These are phyloP conservation scores for Syzygium oleosum DNA, from an alignment of 345 rosid species.

Conservation along the genomic window DNA sequence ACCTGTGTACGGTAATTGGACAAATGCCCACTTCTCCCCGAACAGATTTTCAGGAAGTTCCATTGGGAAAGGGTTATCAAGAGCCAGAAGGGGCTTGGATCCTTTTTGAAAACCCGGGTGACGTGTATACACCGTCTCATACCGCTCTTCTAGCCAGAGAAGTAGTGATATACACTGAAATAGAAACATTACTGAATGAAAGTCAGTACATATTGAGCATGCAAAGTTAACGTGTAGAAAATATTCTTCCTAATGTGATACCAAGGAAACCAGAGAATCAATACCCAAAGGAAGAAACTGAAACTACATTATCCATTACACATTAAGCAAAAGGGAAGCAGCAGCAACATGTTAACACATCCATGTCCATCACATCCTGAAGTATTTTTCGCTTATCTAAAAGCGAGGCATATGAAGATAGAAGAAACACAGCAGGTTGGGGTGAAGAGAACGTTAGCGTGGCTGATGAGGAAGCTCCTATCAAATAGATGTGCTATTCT, in stretches of 20 bases:
- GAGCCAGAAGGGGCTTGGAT: conserved; percentile 63
- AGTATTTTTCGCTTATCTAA: background rate
- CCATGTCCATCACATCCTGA: background rate
- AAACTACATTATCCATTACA: background rate
- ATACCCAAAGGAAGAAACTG: background rate
- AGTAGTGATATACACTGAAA: conserved; percentile 77
- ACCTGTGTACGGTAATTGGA: conserved; percentile 87
- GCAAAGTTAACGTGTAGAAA: background rate
- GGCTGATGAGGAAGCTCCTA: background rate
- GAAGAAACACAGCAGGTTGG: background rate
- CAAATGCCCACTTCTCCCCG: conserved; percentile 97
- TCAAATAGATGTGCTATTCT: background rate
- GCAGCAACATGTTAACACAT: background rate
- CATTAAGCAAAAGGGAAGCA: background rate
- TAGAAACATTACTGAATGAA: background rate
- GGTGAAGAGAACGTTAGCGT: background rate
- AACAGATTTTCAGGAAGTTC: conserved; percentile 80
- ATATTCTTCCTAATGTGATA: background rate
- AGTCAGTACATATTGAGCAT: background rate
- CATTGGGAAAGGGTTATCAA: conserved; percentile 93
- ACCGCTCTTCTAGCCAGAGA: conserved; percentile 90
- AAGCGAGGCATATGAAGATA: background rate
- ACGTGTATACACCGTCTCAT: conserved; percentile 64
- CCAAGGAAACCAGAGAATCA: background rate
- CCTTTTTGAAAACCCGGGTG: conserved; percentile 97